A percentile compares a stretch with the other conserved stretches of the same genome.
Evolutionary conservation across 768 basidiomycete species (phyloP).

Genomic region (Tephrocybe sp.): DNA sequence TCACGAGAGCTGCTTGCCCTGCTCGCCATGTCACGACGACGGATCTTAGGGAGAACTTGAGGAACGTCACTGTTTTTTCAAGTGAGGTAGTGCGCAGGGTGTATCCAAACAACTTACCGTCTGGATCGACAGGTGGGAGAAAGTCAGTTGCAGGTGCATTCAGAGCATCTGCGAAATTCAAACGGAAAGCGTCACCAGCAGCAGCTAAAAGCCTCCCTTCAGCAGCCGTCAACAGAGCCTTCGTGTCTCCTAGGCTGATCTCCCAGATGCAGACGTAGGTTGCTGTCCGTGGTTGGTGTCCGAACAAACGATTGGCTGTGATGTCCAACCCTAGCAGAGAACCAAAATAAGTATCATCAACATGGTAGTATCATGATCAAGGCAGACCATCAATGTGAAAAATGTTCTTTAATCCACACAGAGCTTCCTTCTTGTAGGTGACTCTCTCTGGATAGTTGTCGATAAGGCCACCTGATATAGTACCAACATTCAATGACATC

Average conservation of each 20-base stretch:
- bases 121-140: conserved; percentile 64
- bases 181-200: conserved; percentile 55
- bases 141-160: conserved; percentile 82
- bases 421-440: conserved; percentile 23
- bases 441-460: conserved; percentile 45
- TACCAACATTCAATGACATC: conserved; percentile 72
- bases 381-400: conserved; percentile 50
- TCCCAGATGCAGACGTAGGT: conserved; percentile 97
- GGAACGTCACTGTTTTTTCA: conserved; percentile 68
- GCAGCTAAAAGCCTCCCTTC: conserved; percentile 53
- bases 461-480: conserved; percentile 53
- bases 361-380: not conserved
- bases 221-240: conserved; percentile 52
- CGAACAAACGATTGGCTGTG: conserved; percentile 84
- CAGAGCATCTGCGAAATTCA: conserved; percentile 72
- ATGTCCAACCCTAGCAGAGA: conserved; percentile 67
- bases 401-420: conserved; percentile 29
- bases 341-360: not conserved
- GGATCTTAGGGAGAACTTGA: conserved; percentile 61
- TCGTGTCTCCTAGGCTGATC: conserved; percentile 66
- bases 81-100: not conserved
- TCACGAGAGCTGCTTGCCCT: conserved; percentile 50
- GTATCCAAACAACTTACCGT: conserved; percentile 51
- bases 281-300: conserved; percentile 78
- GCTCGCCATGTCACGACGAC: conserved; percentile 59